Evolutionary conservation across 2,329 filamentous ascomycete species (phyloP).

Genomic region (Microcyclospora tardicrescens): DNA sequence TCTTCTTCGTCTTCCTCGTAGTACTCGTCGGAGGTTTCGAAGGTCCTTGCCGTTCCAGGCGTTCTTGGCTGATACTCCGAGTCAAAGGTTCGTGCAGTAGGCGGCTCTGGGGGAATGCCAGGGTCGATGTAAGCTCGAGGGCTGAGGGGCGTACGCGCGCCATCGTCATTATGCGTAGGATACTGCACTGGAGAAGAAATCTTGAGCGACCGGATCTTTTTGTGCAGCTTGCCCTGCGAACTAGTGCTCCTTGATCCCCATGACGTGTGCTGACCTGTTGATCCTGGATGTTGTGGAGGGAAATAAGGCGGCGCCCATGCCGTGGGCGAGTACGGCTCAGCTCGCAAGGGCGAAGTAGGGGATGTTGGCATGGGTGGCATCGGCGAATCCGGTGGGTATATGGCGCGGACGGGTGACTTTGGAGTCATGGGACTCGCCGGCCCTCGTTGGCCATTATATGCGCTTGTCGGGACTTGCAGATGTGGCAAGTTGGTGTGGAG

Average conservation of each 20-base stretch:
- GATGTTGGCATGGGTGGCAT: slow-evolving; percentile 10
- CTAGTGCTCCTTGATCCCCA: neutral
- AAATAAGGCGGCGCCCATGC: slow-evolving; percentile 5
- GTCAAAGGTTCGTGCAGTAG: slow-evolving; percentile 20
- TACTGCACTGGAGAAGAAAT: slow-evolving; percentile 44
- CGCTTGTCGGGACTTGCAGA: slow-evolving; percentile 11
- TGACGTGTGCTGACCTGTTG: neutral
- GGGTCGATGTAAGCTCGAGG: slow-evolving; percentile 42
- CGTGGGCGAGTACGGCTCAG: slow-evolving; percentile 10
- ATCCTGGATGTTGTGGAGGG: neutral
- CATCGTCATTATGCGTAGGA: slow-evolving; percentile 31
- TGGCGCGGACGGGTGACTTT: slow-evolving; percentile 32
- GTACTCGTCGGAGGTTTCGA: slow-evolving; percentile 8
- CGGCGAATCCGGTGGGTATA: slow-evolving; percentile 30
- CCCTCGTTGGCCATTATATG: slow-evolving; percentile 18
- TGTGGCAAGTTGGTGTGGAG: slow-evolving; percentile 17
- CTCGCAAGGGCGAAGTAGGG: slow-evolving; percentile 17
- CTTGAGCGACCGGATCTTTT: slow-evolving; percentile 40
- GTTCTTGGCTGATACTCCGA: slow-evolving; percentile 18
- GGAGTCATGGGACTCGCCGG: slow-evolving; percentile 19
- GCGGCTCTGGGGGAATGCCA: slow-evolving; percentile 42
- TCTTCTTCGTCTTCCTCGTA: slow-evolving; percentile 6
- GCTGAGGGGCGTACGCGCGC: slow-evolving; percentile 40
- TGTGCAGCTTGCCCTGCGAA: slow-evolving; percentile 15
- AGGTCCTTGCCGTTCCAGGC: slow-evolving; percentile 17